Percentiles rank a stretch among this genome's conserved stretches.
Conservation (phyloP, 1,284 basidiomycete species). For the Ustilago nuda region DNA sequence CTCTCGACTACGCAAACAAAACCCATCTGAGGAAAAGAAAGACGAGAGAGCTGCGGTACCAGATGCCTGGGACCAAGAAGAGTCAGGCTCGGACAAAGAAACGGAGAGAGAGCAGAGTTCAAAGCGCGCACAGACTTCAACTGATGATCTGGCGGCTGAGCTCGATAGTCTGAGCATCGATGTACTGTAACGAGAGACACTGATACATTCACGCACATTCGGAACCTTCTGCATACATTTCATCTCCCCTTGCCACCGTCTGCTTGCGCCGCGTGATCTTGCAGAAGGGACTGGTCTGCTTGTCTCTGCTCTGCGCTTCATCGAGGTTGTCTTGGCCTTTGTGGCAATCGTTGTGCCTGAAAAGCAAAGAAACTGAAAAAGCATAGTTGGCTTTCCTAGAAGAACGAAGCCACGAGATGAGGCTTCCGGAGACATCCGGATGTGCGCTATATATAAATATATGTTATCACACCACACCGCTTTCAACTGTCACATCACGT, state of each 20-base stretch:
- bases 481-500: neutral
- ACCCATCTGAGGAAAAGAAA: neutral
- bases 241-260: neutral
- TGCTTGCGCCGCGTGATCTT: neutral
- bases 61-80: conserved; percentile 15
- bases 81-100: neutral
- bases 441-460: neutral
- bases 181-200: too few species aligned
- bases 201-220: too few species aligned
- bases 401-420: neutral
- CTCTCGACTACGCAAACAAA: conserved; percentile 32
- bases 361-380: neutral
- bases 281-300: neutral
- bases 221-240: neutral
- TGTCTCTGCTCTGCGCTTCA: neutral
- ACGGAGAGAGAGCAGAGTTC: neutral
- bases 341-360: neutral
- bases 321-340: neutral
- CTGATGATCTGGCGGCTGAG: conserved; percentile 22
- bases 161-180: conserved; percentile 23
- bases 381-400: neutral
- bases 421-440: conserved; percentile 1
- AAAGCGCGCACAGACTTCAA: neutral
- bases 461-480: neutral
- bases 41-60: conserved; percentile 7